Evolutionary conservation across 768 basidiomycete species (phyloP), one percentile per base, ranked within the genome.

Genomic region (Sarcodon sp.): DNA sequence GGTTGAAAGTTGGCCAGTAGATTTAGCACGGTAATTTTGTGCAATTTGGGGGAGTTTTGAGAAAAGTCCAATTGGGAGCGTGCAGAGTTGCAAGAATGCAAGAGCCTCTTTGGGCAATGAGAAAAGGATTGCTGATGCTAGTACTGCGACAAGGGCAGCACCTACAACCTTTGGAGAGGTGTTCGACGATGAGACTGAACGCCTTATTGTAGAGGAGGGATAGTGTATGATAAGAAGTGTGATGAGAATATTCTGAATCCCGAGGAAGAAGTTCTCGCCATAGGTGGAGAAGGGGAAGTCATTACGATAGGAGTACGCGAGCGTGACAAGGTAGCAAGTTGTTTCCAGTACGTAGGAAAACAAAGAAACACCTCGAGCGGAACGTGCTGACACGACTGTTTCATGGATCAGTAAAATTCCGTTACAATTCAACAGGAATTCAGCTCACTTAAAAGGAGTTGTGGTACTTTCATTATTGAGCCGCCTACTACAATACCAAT

Each of bases 231-330:
- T 94, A 55, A 93, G 79, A 58, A 91, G 72, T 12, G 89, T 90
- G 61, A 97, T 90, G 66, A 87, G 51, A 55, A 83, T 70, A 68
- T 94, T 91, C 65, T 94, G 91, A 50, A 91, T 58, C 32, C 88
- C 81, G 44, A 98, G 75, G 77, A 97, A 97, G 49, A 92, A 62
- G 69, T 94, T 97, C 65, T 99, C 96, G 58, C 96, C 96, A 51
- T 97, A 99, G 0, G 96, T 97, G 15, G 88, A 90, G 71, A 97
- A 96, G 0, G 96, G 91, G 65, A 93, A 97, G 18, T 70, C 63
- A 58, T 89, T 84, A 18, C 90, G 73, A 56, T 77, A 79, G 2
- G 92, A 84, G 66, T 98, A 99, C 9, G 80, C 79, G 27, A 92
- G 75, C 0, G 82, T 91, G 57, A 99, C 92, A 27, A 83, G 85